phyloP scores from a whole-genome alignment of 495 filamentous ascomycete species.

The Cenococcum geophilum region DNA sequence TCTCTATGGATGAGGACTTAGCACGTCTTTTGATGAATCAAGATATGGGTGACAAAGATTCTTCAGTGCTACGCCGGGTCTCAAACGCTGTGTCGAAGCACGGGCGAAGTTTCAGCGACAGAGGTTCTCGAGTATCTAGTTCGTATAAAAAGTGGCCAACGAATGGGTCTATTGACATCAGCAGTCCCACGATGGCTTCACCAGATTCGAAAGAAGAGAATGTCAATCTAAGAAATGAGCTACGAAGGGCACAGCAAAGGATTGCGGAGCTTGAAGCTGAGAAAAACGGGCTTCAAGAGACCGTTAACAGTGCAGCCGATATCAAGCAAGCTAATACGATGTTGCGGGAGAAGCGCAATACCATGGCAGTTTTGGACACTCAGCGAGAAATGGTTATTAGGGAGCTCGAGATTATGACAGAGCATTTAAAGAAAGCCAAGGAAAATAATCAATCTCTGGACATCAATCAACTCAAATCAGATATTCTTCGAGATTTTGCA shows the following conservation, averaged over 20 bases:
- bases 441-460: constrained; percentile 45
- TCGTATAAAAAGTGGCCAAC: constrained; percentile 69
- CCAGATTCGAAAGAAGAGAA: constrained; percentile 66
- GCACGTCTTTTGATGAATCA: constrained; percentile 67
- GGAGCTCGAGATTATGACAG: constrained; percentile 81
- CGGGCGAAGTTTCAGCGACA: constrained; percentile 81
- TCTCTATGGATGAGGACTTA: constrained; percentile 88
- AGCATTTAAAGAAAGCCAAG: constrained; percentile 64
- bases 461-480: constrained; percentile 57
- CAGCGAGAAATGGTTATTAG: constrained; percentile 92
- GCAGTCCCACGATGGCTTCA: constrained; percentile 62
- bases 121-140: constrained; percentile 45
- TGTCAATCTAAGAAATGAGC: constrained; percentile 64
- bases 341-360: constrained; percentile 87
- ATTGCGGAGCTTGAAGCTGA: constrained; percentile 75
- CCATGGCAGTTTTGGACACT: constrained; percentile 90
- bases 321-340: constrained; percentile 80
- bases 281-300: constrained; percentile 45
- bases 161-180: constrained; percentile 66
- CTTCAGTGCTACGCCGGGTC: constrained; percentile 75
- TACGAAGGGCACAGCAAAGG: constrained; percentile 72
- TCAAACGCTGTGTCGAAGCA: constrained; percentile 84
- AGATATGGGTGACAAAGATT: constrained; percentile 53
- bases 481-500: constrained; percentile 81
- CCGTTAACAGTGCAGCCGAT: constrained; percentile 63